Evolutionary conservation across 2,329 filamentous ascomycete species (phyloP).

Genomic region (Aspergillaceae sp.): DNA sequence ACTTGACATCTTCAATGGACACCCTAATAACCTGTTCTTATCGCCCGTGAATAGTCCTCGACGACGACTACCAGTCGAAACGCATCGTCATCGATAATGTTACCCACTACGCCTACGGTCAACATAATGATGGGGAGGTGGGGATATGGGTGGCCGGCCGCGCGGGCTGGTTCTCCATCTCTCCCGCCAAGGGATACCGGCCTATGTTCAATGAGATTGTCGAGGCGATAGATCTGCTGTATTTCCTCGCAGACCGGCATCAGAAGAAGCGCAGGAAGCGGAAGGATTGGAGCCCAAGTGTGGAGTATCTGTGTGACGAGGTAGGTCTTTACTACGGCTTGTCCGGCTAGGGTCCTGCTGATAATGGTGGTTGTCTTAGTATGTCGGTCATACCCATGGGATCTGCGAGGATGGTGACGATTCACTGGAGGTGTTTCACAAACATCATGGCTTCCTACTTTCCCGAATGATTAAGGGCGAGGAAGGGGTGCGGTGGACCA

Average conservation of each 20-base stretch:
- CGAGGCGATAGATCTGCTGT: slow-evolving; percentile 51
- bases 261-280: slow-evolving; percentile 30
- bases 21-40: background rate
- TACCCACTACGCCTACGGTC: slow-evolving; percentile 42
- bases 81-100: slow-evolving; percentile 42
- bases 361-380: slow-evolving; percentile 18
- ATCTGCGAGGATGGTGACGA: slow-evolving; percentile 38
- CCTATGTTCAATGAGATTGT: slow-evolving; percentile 48
- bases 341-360: background rate
- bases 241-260: slow-evolving; percentile 54
- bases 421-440: slow-evolving; percentile 39
- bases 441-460: slow-evolving; percentile 39
- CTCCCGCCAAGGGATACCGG: slow-evolving; percentile 46
- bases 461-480: slow-evolving; percentile 39
- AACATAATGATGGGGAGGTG: slow-evolving; percentile 47
- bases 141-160: slow-evolving; percentile 54
- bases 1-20: too few relatives aligned
- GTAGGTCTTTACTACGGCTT: slow-evolving; percentile 14
- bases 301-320: slow-evolving; percentile 34
- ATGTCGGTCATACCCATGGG: slow-evolving; percentile 34
- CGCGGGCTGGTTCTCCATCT: slow-evolving; percentile 55
- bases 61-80: slow-evolving; percentile 32
- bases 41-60: slow-evolving; percentile 22
- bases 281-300: slow-evolving; percentile 25
- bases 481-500: slow-evolving; percentile 38